Evolutionary conservation across 1,139 yeast genomes (phyloP).

Genomic region (Suhomyces choctaworum): DNA sequence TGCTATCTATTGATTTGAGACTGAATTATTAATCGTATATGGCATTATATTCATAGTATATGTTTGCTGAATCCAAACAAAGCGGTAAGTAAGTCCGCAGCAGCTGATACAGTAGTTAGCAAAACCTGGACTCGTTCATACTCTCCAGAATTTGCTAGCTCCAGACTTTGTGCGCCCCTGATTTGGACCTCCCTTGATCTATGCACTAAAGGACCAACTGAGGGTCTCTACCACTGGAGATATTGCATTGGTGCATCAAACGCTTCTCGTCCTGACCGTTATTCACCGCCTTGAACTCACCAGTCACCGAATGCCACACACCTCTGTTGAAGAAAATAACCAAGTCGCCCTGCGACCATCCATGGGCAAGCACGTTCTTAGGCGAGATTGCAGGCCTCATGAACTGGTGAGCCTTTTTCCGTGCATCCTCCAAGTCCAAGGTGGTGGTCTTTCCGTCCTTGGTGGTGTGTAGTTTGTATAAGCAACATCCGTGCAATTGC

Average conservation of each 20-base stretch:
- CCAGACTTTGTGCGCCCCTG: too few relatives aligned
- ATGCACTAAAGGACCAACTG: too few relatives aligned
- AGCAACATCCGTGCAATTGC: conserved; percentile 87
- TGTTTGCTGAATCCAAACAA: too few relatives aligned
- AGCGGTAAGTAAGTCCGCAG: too few relatives aligned
- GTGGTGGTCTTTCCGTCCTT: conserved; percentile 52
- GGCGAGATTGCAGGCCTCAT: conserved; percentile 89
- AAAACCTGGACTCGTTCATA: too few relatives aligned
- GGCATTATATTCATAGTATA: too few relatives aligned
- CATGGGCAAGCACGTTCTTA: conserved; percentile 70
- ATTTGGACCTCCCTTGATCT: too few relatives aligned
- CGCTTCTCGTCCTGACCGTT: conserved; percentile 68
- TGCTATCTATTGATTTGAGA: too few relatives aligned
- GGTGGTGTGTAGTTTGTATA: conserved; percentile 61
- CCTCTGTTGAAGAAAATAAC: conserved; percentile 86
- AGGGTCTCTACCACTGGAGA: conserved; percentile 80
- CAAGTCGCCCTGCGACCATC: conserved; percentile 80
- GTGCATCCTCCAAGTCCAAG: conserved; percentile 66
- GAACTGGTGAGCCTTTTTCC: conserved; percentile 64
- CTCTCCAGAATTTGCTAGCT: too few relatives aligned
- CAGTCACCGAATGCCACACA: conserved; percentile 88
- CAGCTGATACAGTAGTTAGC: too few relatives aligned
- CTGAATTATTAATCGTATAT: too few relatives aligned
- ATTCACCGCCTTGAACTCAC: conserved; percentile 61
- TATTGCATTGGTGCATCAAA: conserved; percentile 90